These are phyloP conservation scores for Arachis hypogaea DNA, from an alignment of 306 rosid genomes.

Conservation along the genomic window DNA sequence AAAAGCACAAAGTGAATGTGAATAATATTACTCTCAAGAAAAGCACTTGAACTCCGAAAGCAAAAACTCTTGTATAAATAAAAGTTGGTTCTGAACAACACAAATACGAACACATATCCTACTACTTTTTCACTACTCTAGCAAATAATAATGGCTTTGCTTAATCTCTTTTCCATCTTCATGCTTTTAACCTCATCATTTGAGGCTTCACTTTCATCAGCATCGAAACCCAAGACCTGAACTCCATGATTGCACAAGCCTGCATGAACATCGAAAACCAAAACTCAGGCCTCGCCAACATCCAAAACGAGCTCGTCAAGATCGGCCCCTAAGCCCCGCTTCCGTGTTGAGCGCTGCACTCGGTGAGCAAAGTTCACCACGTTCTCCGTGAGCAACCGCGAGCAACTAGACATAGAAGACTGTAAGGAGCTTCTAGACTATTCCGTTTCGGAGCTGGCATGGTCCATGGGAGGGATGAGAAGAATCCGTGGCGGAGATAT, in stretches of 20 bases:
- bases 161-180: no score
- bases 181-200: constrained; percentile 25
- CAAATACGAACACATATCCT: constrained; percentile 9
- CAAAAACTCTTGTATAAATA: no score
- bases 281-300: constrained; percentile 54
- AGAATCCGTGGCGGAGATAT: constrained; percentile 22
- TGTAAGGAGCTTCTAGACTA: constrained; percentile 93
- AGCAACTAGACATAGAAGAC: constrained; percentile 80
- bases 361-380: constrained; percentile 59
- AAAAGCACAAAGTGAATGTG: no score
- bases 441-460: constrained; percentile 83
- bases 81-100: not conserved
- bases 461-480: constrained; percentile 76
- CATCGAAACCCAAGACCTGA: no score
- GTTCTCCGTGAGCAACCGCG: constrained; percentile 67
- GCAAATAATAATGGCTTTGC: constrained; percentile 39
- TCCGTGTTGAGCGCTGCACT: constrained; percentile 74
- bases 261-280: constrained; percentile 64
- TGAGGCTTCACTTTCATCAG: not conserved
- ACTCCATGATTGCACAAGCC: constrained; percentile 34
- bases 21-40: no score
- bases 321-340: constrained; percentile 48
- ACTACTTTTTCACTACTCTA: constrained; percentile 33
- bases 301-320: constrained; percentile 60
- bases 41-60: no score